These are phyloP conservation scores for Penicillium sp. DNA, from an alignment of 2,329 filamentous ascomycete species.

Conservation along the genomic window DNA sequence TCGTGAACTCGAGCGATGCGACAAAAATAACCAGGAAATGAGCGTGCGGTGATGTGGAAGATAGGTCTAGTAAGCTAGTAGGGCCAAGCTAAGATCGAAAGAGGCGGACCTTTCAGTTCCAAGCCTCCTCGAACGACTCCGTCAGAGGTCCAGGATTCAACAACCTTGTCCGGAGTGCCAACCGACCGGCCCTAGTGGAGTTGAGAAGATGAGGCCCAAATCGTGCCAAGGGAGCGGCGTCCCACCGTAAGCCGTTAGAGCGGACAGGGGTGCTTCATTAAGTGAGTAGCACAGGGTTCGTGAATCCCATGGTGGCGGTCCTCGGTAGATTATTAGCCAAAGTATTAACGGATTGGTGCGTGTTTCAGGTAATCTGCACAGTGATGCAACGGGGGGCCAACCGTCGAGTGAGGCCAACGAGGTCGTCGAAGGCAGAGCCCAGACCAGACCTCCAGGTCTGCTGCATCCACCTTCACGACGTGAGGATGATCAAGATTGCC, in stretches of 20 bases:
- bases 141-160: background rate
- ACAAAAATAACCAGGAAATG: background rate
- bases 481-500: background rate
- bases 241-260: background rate
- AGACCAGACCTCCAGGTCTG: background rate
- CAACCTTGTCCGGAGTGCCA: constrained; percentile 6
- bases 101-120: background rate
- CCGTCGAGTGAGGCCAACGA: background rate
- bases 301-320: background rate
- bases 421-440: background rate
- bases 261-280: background rate
- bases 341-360: background rate
- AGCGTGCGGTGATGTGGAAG: background rate
- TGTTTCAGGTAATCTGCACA: background rate
- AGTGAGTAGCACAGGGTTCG: background rate
- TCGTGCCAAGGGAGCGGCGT: background rate
- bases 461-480: background rate
- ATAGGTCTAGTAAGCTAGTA: background rate
- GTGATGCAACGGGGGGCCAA: background rate
- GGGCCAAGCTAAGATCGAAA: background rate
- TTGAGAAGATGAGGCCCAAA: constrained; percentile 3
- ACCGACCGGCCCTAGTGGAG: constrained; percentile 9
- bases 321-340: background rate
- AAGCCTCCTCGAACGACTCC: background rate
- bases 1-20: background rate